Percentiles rank a stretch among this genome's conserved stretches.
phyloP scores from a whole-genome alignment of 1,284 basidiomycete species.

The Vanrija pseudolonga region DNA sequence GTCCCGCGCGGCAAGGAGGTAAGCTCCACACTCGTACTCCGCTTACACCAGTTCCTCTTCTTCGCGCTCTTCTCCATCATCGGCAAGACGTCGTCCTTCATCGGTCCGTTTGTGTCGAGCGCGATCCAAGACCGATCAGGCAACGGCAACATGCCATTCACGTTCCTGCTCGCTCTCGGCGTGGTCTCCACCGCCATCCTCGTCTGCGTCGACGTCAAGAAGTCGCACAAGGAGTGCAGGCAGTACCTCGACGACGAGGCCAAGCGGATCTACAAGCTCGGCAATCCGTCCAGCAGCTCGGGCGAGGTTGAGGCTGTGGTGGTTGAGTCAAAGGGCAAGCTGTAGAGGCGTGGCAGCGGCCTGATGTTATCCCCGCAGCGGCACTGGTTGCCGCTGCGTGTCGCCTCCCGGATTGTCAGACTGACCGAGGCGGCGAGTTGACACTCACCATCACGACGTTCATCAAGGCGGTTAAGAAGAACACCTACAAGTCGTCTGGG shows the following conservation, averaged over 20 bases:
- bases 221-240: slow-evolving; percentile 20
- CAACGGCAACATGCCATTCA: slow-evolving; percentile 22
- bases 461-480: too few relatives aligned
- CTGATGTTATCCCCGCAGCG: too few relatives aligned
- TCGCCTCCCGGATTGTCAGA: too few relatives aligned
- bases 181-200: slow-evolving; percentile 12
- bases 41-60: slow-evolving; percentile 24
- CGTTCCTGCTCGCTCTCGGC: slow-evolving; percentile 23
- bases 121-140: slow-evolving; percentile 23
- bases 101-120: slow-evolving; percentile 22
- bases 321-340: too few relatives aligned
- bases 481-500: too few relatives aligned
- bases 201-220: slow-evolving; percentile 15
- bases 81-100: slow-evolving; percentile 26
- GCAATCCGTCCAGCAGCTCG: neutral
- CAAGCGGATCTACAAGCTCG: slow-evolving; percentile 28
- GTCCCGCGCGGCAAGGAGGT: slow-evolving; percentile 52
- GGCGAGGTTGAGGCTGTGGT: too few relatives aligned
- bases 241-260: slow-evolving; percentile 43
- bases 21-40: slow-evolving; percentile 48
- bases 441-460: too few relatives aligned
- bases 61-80: slow-evolving; percentile 37
- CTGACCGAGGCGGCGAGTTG: too few relatives aligned
- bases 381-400: too few relatives aligned
- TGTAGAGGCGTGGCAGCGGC: too few relatives aligned